Conservation (phyloP, 495 filamentous ascomycete species). For the Bathelium albidoporum region DNA sequence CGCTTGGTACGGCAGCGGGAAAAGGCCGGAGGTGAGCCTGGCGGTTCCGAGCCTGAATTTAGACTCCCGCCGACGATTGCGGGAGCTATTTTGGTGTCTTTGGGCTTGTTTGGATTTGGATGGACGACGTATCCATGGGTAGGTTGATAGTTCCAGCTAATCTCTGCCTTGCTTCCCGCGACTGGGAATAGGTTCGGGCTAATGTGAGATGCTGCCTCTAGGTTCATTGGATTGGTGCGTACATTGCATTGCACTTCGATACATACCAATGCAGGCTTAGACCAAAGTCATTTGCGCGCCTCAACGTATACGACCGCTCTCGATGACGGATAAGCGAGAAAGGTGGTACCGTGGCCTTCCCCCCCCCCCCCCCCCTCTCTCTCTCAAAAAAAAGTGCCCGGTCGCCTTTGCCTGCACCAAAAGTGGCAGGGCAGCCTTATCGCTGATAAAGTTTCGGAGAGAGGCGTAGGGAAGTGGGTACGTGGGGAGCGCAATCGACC, state of each 20-base stretch:
- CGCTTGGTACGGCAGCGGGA: constrained; percentile 51
- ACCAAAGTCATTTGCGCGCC: neutral
- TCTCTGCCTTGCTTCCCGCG: constrained; percentile 3
- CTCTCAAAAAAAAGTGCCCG: neutral
- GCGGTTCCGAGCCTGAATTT: constrained; percentile 71
- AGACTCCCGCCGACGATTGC: constrained; percentile 72
- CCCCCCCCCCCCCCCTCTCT: too few species aligned
- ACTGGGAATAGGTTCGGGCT: neutral
- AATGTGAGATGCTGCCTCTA: constrained; percentile 12
- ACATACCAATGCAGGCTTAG: constrained; percentile 4
- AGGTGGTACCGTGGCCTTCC: neutral
- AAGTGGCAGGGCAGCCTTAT: neutral
- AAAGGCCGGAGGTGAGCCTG: constrained; percentile 42
- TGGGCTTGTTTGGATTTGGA: constrained; percentile 60
- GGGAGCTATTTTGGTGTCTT: constrained; percentile 66
- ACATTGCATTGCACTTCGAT: constrained; percentile 5
- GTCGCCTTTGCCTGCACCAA: neutral
- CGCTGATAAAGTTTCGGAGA: neutral
- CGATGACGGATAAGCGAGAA: neutral
- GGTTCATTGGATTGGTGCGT: constrained; percentile 31
- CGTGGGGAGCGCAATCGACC: constrained; percentile 7
- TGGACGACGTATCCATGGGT: constrained; percentile 34
- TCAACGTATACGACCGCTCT: neutral
- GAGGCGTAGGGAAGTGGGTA: neutral
- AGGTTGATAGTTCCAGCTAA: constrained; percentile 13